phyloP scores from a whole-genome alignment of 1,284 basidiomycete species.

The Ustilago tritici region DNA sequence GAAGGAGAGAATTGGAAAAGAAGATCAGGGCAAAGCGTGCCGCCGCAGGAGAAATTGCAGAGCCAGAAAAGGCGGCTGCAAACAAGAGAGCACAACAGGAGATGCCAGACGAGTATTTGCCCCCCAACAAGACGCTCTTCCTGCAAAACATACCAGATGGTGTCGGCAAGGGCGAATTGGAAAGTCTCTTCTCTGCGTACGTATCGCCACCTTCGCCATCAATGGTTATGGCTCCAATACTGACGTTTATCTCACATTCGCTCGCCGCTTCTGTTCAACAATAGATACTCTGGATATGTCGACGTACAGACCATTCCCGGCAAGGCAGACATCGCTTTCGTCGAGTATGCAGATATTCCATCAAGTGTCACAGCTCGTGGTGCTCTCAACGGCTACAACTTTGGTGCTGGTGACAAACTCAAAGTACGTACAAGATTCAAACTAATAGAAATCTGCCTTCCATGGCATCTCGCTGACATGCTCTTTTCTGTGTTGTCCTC shows the following conservation, averaged over 20 bases:
- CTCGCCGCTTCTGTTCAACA: background rate
- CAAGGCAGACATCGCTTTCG: constrained; percentile 66
- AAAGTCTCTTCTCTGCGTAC: constrained; percentile 60
- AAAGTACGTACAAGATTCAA: constrained; percentile 38
- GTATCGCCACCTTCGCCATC: constrained; percentile 5
- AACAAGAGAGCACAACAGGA: constrained; percentile 48
- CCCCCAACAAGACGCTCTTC: constrained; percentile 99
- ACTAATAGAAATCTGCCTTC: too few species aligned
- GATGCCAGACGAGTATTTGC: constrained; percentile 98
- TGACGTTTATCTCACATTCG: background rate
- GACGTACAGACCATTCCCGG: constrained; percentile 67
- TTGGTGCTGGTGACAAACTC: constrained; percentile 63
- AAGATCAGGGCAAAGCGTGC: constrained; percentile 51
- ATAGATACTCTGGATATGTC: constrained; percentile 56
- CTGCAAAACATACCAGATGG: constrained; percentile 75
- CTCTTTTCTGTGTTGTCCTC: background rate
- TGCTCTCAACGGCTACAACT: constrained; percentile 63
- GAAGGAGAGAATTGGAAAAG: constrained; percentile 51
- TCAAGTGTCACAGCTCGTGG: constrained; percentile 61
- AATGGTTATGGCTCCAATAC: background rate
- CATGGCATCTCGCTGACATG: background rate
- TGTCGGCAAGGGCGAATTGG: constrained; percentile 57
- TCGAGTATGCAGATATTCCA: constrained; percentile 63
- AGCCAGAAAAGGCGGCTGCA: constrained; percentile 30
- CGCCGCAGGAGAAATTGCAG: constrained; percentile 49